phyloP scores from a whole-genome alignment of 2,329 filamentous ascomycete genomes.

The Botrytis galanthina region DNA sequence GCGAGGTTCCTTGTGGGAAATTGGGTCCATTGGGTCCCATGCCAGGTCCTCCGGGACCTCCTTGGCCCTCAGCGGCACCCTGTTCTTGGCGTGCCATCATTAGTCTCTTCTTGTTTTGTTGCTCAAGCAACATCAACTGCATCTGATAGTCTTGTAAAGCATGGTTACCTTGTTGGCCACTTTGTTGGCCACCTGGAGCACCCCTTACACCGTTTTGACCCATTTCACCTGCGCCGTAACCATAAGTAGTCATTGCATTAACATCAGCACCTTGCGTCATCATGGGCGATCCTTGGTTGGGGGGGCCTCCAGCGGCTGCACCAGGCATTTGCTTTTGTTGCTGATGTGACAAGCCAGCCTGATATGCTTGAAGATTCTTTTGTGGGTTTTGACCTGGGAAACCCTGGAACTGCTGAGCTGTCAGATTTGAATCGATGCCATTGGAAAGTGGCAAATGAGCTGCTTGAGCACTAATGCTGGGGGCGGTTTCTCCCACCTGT shows the following conservation, averaged over 20 bases:
- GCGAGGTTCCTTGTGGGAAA: constrained; percentile 69
- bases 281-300: constrained; percentile 79
- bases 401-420: constrained; percentile 70
- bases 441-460: constrained; percentile 63
- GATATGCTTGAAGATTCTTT: constrained; percentile 84
- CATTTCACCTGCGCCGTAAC: constrained; percentile 63
- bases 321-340: constrained; percentile 70
- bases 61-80: constrained; percentile 58
- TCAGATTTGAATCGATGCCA: constrained; percentile 76
- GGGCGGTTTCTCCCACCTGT: constrained; percentile 57
- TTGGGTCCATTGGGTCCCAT: constrained; percentile 56
- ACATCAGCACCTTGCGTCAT: constrained; percentile 70
- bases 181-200: constrained; percentile 56
- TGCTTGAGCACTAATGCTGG: constrained; percentile 48
- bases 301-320: constrained; percentile 73
- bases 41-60: constrained; percentile 45
- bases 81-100: constrained; percentile 80
- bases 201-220: constrained; percentile 56
- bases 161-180: constrained; percentile 58
- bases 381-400: constrained; percentile 41
- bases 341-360: constrained; percentile 78
- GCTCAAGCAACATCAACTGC: constrained; percentile 83
- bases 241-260: constrained; percentile 51
- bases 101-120: constrained; percentile 82
- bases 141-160: constrained; percentile 85